Conservation (phyloP, 352 stramenopile genomes). For the Globisporangium heterothallicum region DNA sequence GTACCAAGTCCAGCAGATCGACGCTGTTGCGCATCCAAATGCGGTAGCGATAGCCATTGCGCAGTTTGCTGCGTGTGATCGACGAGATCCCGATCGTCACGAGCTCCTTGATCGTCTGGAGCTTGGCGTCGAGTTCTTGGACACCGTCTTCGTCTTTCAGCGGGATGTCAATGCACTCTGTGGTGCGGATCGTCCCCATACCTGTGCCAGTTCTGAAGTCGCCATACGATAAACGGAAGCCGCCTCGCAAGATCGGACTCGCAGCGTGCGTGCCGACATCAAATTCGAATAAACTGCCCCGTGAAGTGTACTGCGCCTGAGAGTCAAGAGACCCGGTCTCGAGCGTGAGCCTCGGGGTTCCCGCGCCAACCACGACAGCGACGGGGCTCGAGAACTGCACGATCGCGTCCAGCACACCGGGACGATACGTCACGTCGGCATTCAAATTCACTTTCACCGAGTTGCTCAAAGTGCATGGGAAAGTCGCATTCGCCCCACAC, state of each 20-base stretch:
- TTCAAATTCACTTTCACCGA: constrained; percentile 46
- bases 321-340: constrained; percentile 28
- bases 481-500: constrained; percentile 17
- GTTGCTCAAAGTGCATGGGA: constrained; percentile 25
- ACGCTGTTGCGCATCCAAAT: constrained; percentile 47
- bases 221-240: constrained; percentile 54
- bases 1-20: constrained; percentile 47
- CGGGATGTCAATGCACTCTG: constrained; percentile 46
- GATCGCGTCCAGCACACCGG: constrained; percentile 39
- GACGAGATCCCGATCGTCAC: constrained; percentile 50
- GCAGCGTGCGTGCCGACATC: constrained; percentile 48
- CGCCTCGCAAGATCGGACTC: constrained; percentile 34
- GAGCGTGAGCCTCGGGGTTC: constrained; percentile 30
- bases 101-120: constrained; percentile 35
- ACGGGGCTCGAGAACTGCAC: constrained; percentile 53
- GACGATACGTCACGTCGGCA: constrained; percentile 25
- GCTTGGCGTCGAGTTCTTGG: constrained; percentile 33
- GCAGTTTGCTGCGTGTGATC: constrained; percentile 14
- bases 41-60: constrained; percentile 49
- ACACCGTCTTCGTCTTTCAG: constrained; percentile 31
- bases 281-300: constrained; percentile 46
- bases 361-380: constrained; percentile 21
- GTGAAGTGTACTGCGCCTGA: constrained; percentile 33
- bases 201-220: constrained; percentile 30
- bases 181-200: constrained; percentile 25